phyloP scores from a whole-genome alignment of 2,329 filamentous ascomycete species.

The Dactylellina drechsleri region DNA sequence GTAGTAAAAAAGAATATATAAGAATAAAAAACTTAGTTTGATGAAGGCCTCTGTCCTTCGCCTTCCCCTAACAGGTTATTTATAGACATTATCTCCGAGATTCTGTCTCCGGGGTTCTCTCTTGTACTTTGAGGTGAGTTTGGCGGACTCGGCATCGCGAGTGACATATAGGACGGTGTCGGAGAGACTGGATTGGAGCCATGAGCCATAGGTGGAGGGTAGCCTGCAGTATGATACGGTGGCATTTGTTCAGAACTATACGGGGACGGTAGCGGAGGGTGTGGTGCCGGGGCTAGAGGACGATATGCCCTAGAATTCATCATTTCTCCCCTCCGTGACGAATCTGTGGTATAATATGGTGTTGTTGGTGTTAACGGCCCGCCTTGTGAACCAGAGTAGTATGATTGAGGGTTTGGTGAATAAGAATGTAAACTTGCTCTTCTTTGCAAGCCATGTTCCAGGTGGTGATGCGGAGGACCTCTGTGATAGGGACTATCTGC shows the following conservation, averaged over 20 bases:
- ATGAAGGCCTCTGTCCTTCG: slow-evolving; percentile 46
- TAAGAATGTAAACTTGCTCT: slow-evolving; percentile 48
- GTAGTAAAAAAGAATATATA: slow-evolving; percentile 7
- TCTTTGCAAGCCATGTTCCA: slow-evolving; percentile 43
- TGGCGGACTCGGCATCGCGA: slow-evolving; percentile 48
- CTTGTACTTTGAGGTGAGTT: slow-evolving; percentile 35
- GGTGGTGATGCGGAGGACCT: slow-evolving; percentile 19
- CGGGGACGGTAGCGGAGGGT: slow-evolving; percentile 29
- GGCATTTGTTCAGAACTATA: slow-evolving; percentile 29
- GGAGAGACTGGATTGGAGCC: slow-evolving; percentile 27
- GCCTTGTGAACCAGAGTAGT: slow-evolving; percentile 11
- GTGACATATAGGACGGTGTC: slow-evolving; percentile 52
- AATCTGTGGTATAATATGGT: slow-evolving; percentile 41
- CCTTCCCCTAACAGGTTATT: slow-evolving; percentile 44
- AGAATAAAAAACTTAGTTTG: slow-evolving; percentile 24
- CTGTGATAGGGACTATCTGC: slow-evolving; percentile 38
- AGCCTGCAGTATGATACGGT: slow-evolving; percentile 36
- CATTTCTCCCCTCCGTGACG: slow-evolving; percentile 27
- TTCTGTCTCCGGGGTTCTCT: slow-evolving; percentile 31
- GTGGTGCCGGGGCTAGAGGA: slow-evolving; percentile 43
- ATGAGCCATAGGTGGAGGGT: slow-evolving; percentile 30
- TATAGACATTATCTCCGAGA: slow-evolving; percentile 52
- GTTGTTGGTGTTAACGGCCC: slow-evolving; percentile 35
- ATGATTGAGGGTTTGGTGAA: slow-evolving; percentile 45
- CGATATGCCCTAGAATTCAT: slow-evolving; percentile 39